Percentiles rank a stretch among this genome's conserved stretches.
Evolutionary conservation across 441 rosid species (phyloP).

Genomic region (Dalechampia spathulata): DNA sequence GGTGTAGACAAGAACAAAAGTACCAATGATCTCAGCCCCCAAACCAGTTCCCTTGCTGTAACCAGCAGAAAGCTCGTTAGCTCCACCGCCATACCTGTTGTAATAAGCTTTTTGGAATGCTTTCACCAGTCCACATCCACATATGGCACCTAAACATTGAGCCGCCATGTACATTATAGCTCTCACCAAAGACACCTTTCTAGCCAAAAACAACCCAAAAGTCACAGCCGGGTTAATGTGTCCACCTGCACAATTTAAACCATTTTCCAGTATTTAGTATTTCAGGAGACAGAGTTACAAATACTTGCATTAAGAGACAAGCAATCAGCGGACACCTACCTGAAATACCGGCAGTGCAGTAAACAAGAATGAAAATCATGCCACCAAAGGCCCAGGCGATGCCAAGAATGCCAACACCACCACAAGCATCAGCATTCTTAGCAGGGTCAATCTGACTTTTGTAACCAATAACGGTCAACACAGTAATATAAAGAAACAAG

Average conservation of each 20-base stretch:
- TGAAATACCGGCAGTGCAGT: slow-evolving; percentile 83
- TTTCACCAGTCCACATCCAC: slow-evolving; percentile 66
- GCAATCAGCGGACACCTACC: slow-evolving; percentile 29
- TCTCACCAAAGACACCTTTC: slow-evolving; percentile 60
- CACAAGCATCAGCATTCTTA: slow-evolving; percentile 35
- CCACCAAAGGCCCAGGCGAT: slow-evolving; percentile 92
- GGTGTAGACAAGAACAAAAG: slow-evolving; percentile 56
- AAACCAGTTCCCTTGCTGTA: slow-evolving; percentile 56
- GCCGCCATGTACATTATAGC: slow-evolving; percentile 61
- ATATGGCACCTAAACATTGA: slow-evolving; percentile 66
- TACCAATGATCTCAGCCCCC: slow-evolving; percentile 67
- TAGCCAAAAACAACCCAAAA: slow-evolving; percentile 54
- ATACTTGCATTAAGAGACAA: neutral
- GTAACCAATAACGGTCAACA: slow-evolving; percentile 73
- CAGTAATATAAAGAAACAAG: slow-evolving; percentile 51
- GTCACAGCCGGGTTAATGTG: slow-evolving; percentile 77
- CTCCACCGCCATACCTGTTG: slow-evolving; percentile 53
- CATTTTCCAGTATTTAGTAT: neutral
- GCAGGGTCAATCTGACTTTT: slow-evolving; percentile 37
- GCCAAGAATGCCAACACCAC: slow-evolving; percentile 75
- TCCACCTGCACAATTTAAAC: slow-evolving; percentile 32
- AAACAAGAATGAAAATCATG: slow-evolving; percentile 81
- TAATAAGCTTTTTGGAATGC: slow-evolving; percentile 53
- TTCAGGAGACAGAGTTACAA: too few species aligned
- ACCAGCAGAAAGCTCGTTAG: slow-evolving; percentile 41